These are phyloP conservation scores for Sisymbrium altissimum DNA, from an alignment of 345 rosid species.

Conservation along the genomic window DNA sequence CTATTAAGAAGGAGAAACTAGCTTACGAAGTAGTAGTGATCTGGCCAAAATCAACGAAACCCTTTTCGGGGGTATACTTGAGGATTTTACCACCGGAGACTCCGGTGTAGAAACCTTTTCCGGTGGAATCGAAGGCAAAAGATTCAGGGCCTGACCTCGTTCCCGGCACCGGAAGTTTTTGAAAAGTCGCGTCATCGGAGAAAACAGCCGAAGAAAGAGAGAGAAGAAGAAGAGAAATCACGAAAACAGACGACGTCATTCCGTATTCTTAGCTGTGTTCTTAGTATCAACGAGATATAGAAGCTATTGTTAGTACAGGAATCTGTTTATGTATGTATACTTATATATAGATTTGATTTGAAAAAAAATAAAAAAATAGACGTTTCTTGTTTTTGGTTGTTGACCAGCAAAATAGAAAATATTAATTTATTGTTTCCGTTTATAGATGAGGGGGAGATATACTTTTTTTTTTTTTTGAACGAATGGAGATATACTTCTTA, in stretches of 20 bases:
- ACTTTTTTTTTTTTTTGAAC: too few relatives aligned
- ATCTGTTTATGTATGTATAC: neutral
- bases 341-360: constrained; percentile 1
- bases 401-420: neutral
- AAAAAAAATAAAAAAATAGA: neutral
- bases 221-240: constrained; percentile 22
- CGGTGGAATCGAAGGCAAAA: constrained; percentile 26
- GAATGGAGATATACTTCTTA: too few relatives aligned
- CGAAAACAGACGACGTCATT: constrained; percentile 17
- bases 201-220: constrained; percentile 24
- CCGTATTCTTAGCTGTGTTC: neutral
- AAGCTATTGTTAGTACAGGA: neutral
- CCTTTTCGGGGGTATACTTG: constrained; percentile 27
- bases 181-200: constrained; percentile 12
- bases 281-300: neutral
- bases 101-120: constrained; percentile 41
- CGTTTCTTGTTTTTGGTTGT: neutral
- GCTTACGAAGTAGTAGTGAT: constrained; percentile 27
- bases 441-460: neutral
- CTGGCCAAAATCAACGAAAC: constrained; percentile 26
- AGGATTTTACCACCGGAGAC: constrained; percentile 46
- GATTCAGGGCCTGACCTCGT: constrained; percentile 34
- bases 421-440: neutral
- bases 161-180: constrained; percentile 27
- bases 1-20: constrained; percentile 1